Conservation (phyloP, 108 stramenopile species). For the Skeletonema costatum region DNA sequence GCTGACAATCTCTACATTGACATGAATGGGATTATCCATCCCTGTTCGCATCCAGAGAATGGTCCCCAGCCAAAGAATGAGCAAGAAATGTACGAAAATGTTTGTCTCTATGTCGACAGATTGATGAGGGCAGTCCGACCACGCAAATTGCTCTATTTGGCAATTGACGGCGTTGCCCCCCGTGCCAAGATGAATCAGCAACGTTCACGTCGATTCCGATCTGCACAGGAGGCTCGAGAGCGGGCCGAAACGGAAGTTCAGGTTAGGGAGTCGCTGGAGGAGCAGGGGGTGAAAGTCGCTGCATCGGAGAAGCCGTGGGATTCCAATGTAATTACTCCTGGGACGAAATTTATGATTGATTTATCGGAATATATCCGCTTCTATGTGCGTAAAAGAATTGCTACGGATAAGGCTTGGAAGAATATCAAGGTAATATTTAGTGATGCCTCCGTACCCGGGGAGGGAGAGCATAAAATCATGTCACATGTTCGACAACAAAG, state of each 20-base stretch:
- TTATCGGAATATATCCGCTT: conserved; percentile 88
- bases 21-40: conserved; percentile 99
- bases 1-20: conserved; percentile 97
- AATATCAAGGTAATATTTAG: conserved; percentile 90
- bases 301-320: conserved; percentile 89
- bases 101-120: conserved; percentile 91
- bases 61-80: conserved; percentile 91
- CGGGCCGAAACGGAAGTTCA: conserved; percentile 79
- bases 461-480: conserved; percentile 99
- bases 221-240: conserved; percentile 96
- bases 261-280: conserved; percentile 76
- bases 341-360: conserved; percentile 96
- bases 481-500: conserved; percentile 90
- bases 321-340: conserved; percentile 99
- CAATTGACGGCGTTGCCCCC: conserved; percentile 98
- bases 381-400: conserved; percentile 89
- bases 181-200: conserved; percentile 99
- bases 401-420: conserved; percentile 92
- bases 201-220: conserved; percentile 90
- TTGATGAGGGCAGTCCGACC: conserved; percentile 86
- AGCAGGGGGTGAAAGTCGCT: conserved; percentile 64
- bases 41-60: conserved; percentile 95
- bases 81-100: conserved; percentile 98
- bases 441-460: conserved; percentile 96
- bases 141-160: conserved; percentile 88